Evolutionary conservation across 306 rosid species (phyloP).

Genomic region (Quercus glauca): DNA sequence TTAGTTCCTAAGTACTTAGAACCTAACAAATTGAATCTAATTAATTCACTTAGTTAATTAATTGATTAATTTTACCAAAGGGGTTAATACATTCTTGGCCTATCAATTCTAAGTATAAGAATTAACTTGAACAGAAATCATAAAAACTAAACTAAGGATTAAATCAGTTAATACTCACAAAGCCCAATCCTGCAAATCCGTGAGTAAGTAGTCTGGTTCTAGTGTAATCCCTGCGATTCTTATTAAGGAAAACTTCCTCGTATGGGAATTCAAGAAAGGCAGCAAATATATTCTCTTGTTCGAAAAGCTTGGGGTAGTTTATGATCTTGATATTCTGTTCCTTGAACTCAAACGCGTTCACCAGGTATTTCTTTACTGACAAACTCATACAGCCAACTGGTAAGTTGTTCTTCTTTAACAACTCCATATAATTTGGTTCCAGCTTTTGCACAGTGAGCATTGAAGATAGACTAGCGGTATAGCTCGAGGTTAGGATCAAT

Average conservation of each 20-base stretch:
- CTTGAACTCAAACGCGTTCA: not conserved
- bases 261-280: slow-evolving; percentile 33
- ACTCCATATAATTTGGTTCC: slow-evolving; percentile 29
- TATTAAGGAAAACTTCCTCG: slow-evolving; percentile 18
- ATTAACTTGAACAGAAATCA: too few relatives aligned
- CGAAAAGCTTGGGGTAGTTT: fast-evolving
- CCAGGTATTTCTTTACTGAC: slow-evolving; percentile 6
- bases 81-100: too few relatives aligned
- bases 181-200: slow-evolving; percentile 39
- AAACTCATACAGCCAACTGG: slow-evolving; percentile 46
- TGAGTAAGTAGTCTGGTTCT: not conserved
- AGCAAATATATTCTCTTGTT: slow-evolving; percentile 7
- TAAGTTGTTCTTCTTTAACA: slow-evolving; percentile 27
- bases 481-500: slow-evolving; percentile 51
- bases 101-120: too few relatives aligned
- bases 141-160: too few relatives aligned
- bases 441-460: slow-evolving; percentile 55
- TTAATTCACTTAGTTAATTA: too few relatives aligned
- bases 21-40: too few relatives aligned
- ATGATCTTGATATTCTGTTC: not conserved
- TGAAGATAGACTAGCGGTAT: slow-evolving; percentile 75
- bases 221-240: slow-evolving; percentile 20
- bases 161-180: slow-evolving; percentile 25
- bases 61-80: too few relatives aligned
- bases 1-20: too few relatives aligned